phyloP scores from a whole-genome alignment of 257 asterid species.

The Lithospermum erythrorhizon region DNA sequence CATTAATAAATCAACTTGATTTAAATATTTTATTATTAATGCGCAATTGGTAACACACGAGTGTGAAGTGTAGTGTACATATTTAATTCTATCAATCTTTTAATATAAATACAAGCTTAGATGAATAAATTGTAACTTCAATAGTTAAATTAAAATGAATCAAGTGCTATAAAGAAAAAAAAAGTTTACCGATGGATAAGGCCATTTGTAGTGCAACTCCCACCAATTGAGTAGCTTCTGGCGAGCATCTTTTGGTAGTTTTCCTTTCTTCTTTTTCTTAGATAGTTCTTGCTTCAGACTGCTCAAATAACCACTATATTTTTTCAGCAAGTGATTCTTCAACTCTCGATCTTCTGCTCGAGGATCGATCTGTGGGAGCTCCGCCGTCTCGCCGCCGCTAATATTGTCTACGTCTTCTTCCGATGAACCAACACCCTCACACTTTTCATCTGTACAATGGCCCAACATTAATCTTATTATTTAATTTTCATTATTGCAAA shows the following conservation, averaged over 20 bases:
- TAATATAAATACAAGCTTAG: no score
- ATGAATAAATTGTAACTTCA: no score
- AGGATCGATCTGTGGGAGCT: constrained; percentile 68
- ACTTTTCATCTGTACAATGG: constrained; percentile 54
- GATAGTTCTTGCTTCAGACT: constrained; percentile 92
- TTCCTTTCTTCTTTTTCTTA: constrained; percentile 91
- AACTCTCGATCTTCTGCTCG: constrained; percentile 80
- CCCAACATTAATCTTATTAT: no score
- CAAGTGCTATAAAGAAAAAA: no score
- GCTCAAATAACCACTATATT: constrained; percentile 80
- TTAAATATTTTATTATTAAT: no score
- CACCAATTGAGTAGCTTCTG: constrained; percentile 91
- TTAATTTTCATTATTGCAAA: no score
- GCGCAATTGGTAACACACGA: no score
- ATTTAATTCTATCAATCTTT: no score
- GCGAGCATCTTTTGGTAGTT: constrained; percentile 88
- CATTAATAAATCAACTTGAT: no score
- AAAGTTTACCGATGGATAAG: constrained; percentile 71
- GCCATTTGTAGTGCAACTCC: constrained; percentile 96
- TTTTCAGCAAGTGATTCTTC: constrained; percentile 71
- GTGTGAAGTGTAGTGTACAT: no score
- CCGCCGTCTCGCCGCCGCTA: constrained; percentile 64
- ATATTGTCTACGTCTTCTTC: constrained; percentile 73
- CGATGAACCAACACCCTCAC: constrained; percentile 69
- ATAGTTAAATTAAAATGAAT: no score